Conservation (phyloP, 768 basidiomycete species). For the Psilocybe tampanensis region DNA sequence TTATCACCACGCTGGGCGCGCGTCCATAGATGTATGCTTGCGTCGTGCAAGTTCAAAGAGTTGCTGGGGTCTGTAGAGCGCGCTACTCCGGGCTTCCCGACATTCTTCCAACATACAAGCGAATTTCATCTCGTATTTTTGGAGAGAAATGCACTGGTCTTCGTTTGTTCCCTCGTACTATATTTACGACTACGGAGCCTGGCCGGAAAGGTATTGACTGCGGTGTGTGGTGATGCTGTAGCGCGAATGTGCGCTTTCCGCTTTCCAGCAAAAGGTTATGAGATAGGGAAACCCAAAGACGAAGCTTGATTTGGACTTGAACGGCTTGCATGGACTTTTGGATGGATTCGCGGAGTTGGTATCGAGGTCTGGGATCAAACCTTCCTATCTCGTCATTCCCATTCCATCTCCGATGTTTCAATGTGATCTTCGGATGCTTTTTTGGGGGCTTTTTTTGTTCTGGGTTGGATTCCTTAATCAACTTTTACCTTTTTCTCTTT, state of each 20-base stretch:
- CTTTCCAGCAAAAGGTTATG: not conserved
- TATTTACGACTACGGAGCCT: too few species aligned
- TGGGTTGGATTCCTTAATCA: slow-evolving; percentile 6
- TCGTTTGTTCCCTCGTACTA: too few species aligned
- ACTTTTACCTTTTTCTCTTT: slow-evolving; percentile 8
- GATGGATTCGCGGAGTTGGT: slow-evolving; percentile 16
- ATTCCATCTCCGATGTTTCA: slow-evolving; percentile 16
- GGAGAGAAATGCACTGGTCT: too few species aligned
- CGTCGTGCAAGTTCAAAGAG: not conserved
- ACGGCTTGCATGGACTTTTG: slow-evolving; percentile 3
- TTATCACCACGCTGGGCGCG: not conserved
- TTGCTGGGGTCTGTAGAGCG: not conserved
- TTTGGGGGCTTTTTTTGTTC: not conserved
- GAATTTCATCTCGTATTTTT: not conserved
- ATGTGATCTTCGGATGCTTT: slow-evolving; percentile 14
- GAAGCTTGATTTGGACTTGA: slow-evolving; percentile 4
- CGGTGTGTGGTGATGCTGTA: not conserved
- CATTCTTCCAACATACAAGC: not conserved
- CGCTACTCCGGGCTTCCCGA: not conserved
- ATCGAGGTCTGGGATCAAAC: slow-evolving; percentile 14
- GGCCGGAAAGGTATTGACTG: not conserved
- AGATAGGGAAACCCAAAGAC: not conserved
- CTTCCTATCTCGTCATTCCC: slow-evolving; percentile 12
- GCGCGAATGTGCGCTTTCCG: not conserved
- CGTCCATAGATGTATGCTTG: not conserved